Conservation (phyloP, 768 basidiomycete genomes). For the Gyrodon lividus region DNA sequence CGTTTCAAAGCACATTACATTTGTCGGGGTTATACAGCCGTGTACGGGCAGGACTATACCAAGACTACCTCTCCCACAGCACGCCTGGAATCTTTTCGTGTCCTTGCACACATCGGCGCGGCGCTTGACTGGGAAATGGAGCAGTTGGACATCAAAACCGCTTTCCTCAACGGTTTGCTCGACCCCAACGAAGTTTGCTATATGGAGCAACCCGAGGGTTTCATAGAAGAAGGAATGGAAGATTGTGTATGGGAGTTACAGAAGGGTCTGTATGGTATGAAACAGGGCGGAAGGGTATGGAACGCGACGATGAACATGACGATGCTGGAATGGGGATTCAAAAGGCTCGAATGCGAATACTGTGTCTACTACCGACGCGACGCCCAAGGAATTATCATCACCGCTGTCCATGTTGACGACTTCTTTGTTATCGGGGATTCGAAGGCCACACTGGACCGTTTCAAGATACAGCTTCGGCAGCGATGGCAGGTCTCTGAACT, state of each 20-base stretch:
- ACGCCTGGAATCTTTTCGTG: conserved; percentile 37
- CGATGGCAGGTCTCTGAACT: conserved; percentile 36
- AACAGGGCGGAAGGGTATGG: conserved; percentile 34
- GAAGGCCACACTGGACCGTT: conserved; percentile 5
- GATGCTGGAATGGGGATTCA: conserved; percentile 34
- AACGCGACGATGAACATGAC: conserved; percentile 32
- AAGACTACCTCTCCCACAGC: conserved; percentile 42
- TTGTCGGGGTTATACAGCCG: conserved; percentile 41
- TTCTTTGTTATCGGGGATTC: conserved; percentile 21
- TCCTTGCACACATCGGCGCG: conserved; percentile 38
- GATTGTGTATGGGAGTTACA: conserved; percentile 16
- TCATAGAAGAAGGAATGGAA: conserved; percentile 15
- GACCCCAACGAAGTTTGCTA: conserved; percentile 30
- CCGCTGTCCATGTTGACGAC: conserved; percentile 38
- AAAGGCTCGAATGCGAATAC: conserved; percentile 24
- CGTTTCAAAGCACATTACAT: conserved; percentile 41
- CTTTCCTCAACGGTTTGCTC: conserved; percentile 37
- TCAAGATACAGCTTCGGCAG: conserved; percentile 28
- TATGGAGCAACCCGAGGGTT: conserved; percentile 36
- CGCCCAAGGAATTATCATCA: conserved; percentile 21
- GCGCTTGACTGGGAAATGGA: conserved; percentile 34
- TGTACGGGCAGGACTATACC: conserved; percentile 41
- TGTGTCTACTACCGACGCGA: conserved; percentile 32
- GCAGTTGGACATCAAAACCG: conserved; percentile 41
- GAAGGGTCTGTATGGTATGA: conserved; percentile 28